Percentiles rank a stretch among this genome's conserved stretches.
These are phyloP conservation scores for Fusarium verticillioides DNA, from an alignment of 2,329 filamentous ascomycete species.

Conservation along the genomic window DNA sequence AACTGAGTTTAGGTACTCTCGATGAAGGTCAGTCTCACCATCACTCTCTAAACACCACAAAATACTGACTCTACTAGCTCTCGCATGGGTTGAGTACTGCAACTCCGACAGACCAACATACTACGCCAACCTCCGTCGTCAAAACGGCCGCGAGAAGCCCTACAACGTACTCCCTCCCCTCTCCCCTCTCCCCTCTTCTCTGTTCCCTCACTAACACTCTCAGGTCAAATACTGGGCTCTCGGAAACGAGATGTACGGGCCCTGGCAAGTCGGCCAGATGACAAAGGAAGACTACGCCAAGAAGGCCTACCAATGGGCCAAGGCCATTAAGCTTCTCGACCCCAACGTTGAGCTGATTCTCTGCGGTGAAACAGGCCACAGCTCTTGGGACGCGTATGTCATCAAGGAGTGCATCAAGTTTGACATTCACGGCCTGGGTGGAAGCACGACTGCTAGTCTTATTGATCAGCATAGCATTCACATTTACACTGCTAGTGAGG, in stretches of 20 bases:
- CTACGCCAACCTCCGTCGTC: constrained; percentile 82
- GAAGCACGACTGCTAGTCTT: constrained; percentile 53
- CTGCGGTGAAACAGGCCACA: constrained; percentile 76
- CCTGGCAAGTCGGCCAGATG: constrained; percentile 75
- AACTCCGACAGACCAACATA: constrained; percentile 81
- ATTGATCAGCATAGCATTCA: constrained; percentile 88
- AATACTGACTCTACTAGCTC: constrained; percentile 47
- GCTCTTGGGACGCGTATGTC: constrained; percentile 78
- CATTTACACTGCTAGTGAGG: constrained; percentile 74
- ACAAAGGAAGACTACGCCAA: constrained; percentile 76
- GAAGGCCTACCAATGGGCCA: constrained; percentile 77
- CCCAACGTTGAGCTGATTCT: constrained; percentile 76
- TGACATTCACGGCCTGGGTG: constrained; percentile 49
- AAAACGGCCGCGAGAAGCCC: constrained; percentile 79
- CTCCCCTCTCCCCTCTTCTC: background rate
- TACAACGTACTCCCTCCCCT: constrained; percentile 62
- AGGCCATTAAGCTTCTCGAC: constrained; percentile 77
- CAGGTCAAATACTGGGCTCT: constrained; percentile 85
- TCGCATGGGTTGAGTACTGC: constrained; percentile 89
- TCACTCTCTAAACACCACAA: background rate
- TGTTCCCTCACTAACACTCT: background rate
- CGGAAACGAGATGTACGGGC: constrained; percentile 78
- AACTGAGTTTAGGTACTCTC: constrained; percentile 50
- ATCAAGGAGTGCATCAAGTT: constrained; percentile 72
- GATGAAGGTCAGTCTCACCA: constrained; percentile 46